Conservation (phyloP, 176 grass and related monocot species). For the Aechmea fasciata region DNA sequence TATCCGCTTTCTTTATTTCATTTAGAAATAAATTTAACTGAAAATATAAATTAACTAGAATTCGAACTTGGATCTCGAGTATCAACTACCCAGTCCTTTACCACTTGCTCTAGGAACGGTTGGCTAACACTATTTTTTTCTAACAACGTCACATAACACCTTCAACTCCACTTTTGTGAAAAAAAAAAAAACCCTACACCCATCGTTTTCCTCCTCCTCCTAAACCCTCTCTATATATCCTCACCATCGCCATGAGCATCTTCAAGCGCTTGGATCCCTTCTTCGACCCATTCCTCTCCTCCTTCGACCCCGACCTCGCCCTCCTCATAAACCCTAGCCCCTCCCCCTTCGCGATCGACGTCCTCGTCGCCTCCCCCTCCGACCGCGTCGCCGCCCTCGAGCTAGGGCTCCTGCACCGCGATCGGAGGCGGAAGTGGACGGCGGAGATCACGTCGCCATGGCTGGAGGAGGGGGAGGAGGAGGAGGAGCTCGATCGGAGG, state of each 20-base stretch:
- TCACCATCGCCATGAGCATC: slow-evolving; percentile 25
- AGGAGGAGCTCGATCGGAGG: slow-evolving; percentile 53
- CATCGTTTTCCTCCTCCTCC: too few relatives aligned
- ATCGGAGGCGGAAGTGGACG: slow-evolving; percentile 41
- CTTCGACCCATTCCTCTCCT: slow-evolving; percentile 4
- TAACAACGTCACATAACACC: too few relatives aligned
- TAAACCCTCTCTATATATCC: too few relatives aligned
- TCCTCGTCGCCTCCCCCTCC: slow-evolving; percentile 19
- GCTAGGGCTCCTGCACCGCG: slow-evolving; percentile 33
- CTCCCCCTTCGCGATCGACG: slow-evolving; percentile 10
- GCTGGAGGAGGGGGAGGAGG: slow-evolving; percentile 16
- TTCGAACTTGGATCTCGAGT: too few relatives aligned
- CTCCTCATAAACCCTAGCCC: slow-evolving; percentile 7
- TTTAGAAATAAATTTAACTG: too few relatives aligned
- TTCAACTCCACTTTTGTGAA: too few relatives aligned
- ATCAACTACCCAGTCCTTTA: too few relatives aligned
- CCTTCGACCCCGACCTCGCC: slow-evolving; percentile 13
- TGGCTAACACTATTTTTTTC: too few relatives aligned
- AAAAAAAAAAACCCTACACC: too few relatives aligned
- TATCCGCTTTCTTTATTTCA: too few relatives aligned
- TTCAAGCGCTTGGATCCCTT: slow-evolving; percentile 22
- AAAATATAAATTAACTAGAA: too few relatives aligned
- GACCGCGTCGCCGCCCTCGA: slow-evolving; percentile 61
- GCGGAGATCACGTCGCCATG: slow-evolving; percentile 27
- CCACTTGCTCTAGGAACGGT: too few relatives aligned